A percentile compares a stretch with the other conserved stretches of the same genome.
These are phyloP conservation scores for Cinnamomum chago DNA, from an alignment of 164 flowering plant species.

Conservation along the genomic window DNA sequence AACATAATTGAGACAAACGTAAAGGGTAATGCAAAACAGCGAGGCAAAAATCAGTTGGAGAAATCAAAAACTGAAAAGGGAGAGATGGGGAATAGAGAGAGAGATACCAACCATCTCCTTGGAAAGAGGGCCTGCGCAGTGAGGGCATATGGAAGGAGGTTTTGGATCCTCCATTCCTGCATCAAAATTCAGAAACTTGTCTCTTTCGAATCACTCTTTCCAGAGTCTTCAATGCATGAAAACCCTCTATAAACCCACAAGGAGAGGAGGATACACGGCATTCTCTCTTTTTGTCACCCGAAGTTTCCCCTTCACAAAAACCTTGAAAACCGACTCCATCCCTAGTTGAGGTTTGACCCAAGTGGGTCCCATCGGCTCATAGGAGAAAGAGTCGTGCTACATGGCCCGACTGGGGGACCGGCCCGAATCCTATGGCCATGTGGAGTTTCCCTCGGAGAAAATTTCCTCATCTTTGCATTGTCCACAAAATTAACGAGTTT, in stretches of 20 bases:
- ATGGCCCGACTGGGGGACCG: no score
- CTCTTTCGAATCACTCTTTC: background rate
- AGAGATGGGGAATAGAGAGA: background rate
- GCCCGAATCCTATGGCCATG: no score
- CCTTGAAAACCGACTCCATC: no score
- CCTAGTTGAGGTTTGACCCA: no score
- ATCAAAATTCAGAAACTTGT: background rate
- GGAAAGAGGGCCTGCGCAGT: constrained; percentile 89
- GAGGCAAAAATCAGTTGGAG: background rate
- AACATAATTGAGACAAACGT: background rate
- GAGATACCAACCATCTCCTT: constrained; percentile 52
- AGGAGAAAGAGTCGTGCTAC: no score
- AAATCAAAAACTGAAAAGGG: background rate
- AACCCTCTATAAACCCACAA: background rate
- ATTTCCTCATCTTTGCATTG: no score
- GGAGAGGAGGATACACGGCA: background rate
- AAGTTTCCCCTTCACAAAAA: no score
- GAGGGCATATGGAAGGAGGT: constrained; percentile 45
- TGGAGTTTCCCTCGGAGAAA: no score
- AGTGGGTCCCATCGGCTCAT: no score
- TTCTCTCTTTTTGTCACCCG: no score
- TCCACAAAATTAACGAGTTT: no score
- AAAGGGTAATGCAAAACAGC: background rate
- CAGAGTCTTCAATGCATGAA: background rate
- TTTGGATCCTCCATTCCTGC: constrained; percentile 19